These are phyloP conservation scores for Cochlearia excelsa DNA, from an alignment of 345 rosid genomes.

Conservation along the genomic window DNA sequence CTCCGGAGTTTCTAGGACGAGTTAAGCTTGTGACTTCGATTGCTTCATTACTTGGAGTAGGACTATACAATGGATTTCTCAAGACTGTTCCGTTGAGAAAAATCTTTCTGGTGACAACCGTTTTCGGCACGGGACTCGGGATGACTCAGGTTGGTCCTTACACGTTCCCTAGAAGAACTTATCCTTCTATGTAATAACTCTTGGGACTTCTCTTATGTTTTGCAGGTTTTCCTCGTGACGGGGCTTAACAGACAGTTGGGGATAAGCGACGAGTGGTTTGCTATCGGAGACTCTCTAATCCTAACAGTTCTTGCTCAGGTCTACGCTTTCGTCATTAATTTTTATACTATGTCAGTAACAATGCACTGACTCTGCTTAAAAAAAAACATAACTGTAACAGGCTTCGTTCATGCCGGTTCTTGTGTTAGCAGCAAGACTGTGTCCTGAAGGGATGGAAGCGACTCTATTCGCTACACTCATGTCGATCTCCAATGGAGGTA, in stretches of 20 bases:
- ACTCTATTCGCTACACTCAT: conserved; percentile 93
- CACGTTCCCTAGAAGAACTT: background rate
- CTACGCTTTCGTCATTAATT: background rate
- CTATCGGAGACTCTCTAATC: conserved; percentile 91
- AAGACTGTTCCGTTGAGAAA: conserved; percentile 74
- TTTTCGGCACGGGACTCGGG: conserved; percentile 78
- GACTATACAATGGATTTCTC: conserved; percentile 86
- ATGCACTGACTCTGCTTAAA: background rate
- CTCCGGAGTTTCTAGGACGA: conserved; percentile 93
- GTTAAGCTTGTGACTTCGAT: conserved; percentile 84
- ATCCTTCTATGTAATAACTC: conserved; percentile 6
- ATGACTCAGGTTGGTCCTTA: conserved; percentile 78
- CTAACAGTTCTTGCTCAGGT: conserved; percentile 90
- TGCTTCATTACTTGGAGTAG: conserved; percentile 90
- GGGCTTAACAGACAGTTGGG: conserved; percentile 79
- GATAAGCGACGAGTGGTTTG: conserved; percentile 93
- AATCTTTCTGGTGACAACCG: conserved; percentile 74
- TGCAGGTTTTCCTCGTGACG: conserved; percentile 81
- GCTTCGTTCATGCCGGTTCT: conserved; percentile 98
- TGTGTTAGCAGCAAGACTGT: conserved; percentile 81
- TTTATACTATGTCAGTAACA: background rate
- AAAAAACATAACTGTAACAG: conserved; percentile 35
- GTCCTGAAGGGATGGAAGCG: conserved; percentile 99
- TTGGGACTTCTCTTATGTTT: conserved; percentile 15
- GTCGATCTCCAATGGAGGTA: conserved; percentile 92